These are phyloP conservation scores for Monilinia laxa DNA, from an alignment of 2,329 filamentous ascomycete genomes.

Conservation along the genomic window DNA sequence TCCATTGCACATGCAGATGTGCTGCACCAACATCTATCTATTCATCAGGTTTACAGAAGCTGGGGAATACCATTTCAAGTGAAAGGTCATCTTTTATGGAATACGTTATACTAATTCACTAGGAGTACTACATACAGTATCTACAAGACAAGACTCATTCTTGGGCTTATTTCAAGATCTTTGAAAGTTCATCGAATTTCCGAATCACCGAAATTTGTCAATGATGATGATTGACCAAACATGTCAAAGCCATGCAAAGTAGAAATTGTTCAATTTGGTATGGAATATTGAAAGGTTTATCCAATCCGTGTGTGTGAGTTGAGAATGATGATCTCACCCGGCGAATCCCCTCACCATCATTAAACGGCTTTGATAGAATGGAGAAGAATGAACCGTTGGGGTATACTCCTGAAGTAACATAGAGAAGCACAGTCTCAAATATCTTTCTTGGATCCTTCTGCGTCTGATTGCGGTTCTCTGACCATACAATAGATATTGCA, in stretches of 20 bases:
- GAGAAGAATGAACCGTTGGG: background rate
- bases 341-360: background rate
- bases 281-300: background rate
- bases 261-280: background rate
- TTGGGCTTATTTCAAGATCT: conserved; percentile 11
- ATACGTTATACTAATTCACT: background rate
- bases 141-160: background rate
- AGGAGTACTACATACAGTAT: background rate
- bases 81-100: conserved; percentile 1
- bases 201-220: conserved; percentile 8
- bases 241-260: background rate
- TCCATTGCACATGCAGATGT: background rate
- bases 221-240: background rate
- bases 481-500: conserved; percentile 54
- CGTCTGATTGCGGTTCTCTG: conserved; percentile 41
- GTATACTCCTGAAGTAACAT: background rate
- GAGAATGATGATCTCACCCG: background rate
- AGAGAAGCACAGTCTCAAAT: conserved; percentile 5
- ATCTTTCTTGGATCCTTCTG: conserved; percentile 11
- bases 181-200: conserved; percentile 4
- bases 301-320: background rate
- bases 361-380: background rate
- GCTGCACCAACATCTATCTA: background rate
- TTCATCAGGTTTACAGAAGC: background rate
- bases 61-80: background rate